Conservation (phyloP, 768 basidiomycete genomes). For the Cystobasidium tubakii region DNA sequence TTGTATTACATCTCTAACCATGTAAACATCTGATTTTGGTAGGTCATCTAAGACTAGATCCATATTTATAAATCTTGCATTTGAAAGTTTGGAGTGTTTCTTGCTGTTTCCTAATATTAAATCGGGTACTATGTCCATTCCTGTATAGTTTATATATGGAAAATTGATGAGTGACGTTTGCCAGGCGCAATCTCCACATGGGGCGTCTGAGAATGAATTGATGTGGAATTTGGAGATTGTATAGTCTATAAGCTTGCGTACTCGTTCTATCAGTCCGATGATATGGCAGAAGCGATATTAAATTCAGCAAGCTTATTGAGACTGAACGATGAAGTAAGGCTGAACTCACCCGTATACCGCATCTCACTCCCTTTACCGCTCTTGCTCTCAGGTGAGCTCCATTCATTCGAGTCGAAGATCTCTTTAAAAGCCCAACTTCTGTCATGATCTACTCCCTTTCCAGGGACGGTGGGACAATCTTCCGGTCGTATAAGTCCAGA, state of each 20-base stretch:
- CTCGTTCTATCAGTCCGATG: neutral
- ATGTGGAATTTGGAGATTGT: neutral
- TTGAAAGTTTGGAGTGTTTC: neutral
- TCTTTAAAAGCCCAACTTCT: constrained; percentile 17
- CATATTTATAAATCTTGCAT: constrained; percentile 19
- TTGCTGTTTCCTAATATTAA: neutral
- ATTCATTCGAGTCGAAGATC: constrained; percentile 15
- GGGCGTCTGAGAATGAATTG: neutral
- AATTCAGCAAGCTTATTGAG: too few species aligned
- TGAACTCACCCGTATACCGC: constrained; percentile 15
- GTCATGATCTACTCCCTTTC: neutral
- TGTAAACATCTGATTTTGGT: neutral
- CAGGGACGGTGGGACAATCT: neutral
- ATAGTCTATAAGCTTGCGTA: constrained; percentile 13
- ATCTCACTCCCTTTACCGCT: constrained; percentile 9
- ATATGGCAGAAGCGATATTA: too few species aligned
- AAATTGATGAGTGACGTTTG: constrained; percentile 1
- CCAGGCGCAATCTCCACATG: constrained; percentile 15
- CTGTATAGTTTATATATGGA: constrained; percentile 19
- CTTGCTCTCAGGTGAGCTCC: neutral
- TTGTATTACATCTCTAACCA: constrained; percentile 25
- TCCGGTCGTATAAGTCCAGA: neutral
- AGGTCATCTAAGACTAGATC: constrained; percentile 10
- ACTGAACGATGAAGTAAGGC: too few species aligned
- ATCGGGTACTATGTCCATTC: constrained; percentile 8